Evolutionary conservation across 1,284 basidiomycete genomes (phyloP).

Genomic region (Pterulicium gracile): DNA sequence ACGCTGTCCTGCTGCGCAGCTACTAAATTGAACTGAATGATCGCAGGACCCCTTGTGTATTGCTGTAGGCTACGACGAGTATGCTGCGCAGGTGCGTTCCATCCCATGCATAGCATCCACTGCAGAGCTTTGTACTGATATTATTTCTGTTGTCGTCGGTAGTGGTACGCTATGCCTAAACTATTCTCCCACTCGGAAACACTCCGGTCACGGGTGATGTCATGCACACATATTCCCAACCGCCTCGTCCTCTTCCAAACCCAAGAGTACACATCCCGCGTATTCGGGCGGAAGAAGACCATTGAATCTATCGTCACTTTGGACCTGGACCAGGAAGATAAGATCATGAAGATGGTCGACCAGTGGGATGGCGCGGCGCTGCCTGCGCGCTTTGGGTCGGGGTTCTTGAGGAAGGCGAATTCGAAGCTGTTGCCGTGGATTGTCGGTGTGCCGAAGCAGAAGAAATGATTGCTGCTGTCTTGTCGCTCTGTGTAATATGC

Average conservation of each 20-base stretch:
- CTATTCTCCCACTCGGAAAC: constrained; percentile 40
- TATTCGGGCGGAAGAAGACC: constrained; percentile 39
- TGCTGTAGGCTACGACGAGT: constrained; percentile 41
- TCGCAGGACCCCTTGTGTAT: constrained; percentile 38
- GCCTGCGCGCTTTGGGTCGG: constrained; percentile 33
- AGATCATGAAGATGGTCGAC: constrained; percentile 48
- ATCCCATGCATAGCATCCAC: constrained; percentile 2
- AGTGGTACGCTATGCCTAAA: constrained; percentile 43
- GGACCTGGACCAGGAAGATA: constrained; percentile 51
- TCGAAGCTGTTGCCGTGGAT: constrained; percentile 41
- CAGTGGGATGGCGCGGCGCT: constrained; percentile 52
- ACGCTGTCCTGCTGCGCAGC: background rate
- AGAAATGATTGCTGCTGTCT: background rate
- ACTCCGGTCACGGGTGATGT: constrained; percentile 41
- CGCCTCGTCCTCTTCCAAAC: constrained; percentile 49
- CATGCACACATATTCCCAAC: constrained; percentile 43
- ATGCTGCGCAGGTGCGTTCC: constrained; percentile 39
- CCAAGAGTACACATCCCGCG: constrained; percentile 47
- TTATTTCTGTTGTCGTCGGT: constrained; percentile 41
- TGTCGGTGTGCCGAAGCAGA: constrained; percentile 29
- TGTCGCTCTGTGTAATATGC: constrained; percentile 5
- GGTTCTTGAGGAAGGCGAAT: constrained; percentile 35
- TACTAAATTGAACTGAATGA: constrained; percentile 6
- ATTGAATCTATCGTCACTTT: constrained; percentile 53
- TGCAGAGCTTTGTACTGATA: constrained; percentile 5